Percentiles rank a stretch among this genome's conserved stretches.
Evolutionary conservation across 768 basidiomycete genomes (phyloP).

Genomic region (Suillus plorans): DNA sequence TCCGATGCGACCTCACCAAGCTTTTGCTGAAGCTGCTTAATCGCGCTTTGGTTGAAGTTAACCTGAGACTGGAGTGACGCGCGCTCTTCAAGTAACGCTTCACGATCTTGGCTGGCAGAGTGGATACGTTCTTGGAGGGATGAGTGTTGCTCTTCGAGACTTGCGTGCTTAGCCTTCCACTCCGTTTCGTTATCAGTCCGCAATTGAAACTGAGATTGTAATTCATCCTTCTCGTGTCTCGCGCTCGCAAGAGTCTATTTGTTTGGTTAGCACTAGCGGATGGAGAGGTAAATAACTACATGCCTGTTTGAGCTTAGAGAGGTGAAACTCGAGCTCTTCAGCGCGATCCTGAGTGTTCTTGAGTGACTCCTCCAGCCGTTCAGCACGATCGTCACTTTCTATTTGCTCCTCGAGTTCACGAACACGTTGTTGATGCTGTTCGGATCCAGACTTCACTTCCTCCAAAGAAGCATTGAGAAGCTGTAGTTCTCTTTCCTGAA

Average conservation of each 20-base stretch:
- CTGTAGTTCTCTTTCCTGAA: slow-evolving; percentile 75
- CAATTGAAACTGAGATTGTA: slow-evolving; percentile 48
- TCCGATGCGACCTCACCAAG: slow-evolving; percentile 56
- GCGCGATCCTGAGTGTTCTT: slow-evolving; percentile 80
- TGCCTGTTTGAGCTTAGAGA: slow-evolving; percentile 79
- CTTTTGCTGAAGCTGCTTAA: slow-evolving; percentile 58
- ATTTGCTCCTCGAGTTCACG: slow-evolving; percentile 81
- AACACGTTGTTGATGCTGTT: slow-evolving; percentile 54
- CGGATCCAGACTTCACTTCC: slow-evolving; percentile 53
- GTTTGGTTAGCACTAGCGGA: slow-evolving; percentile 2
- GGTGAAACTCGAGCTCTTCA: slow-evolving; percentile 80
- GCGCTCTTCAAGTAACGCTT: slow-evolving; percentile 49
- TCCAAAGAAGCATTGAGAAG: slow-evolving; percentile 51
- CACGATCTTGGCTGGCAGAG: slow-evolving; percentile 45
- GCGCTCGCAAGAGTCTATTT: slow-evolving; percentile 53
- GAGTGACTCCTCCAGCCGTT: slow-evolving; percentile 67
- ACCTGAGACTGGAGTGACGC: slow-evolving; percentile 48
- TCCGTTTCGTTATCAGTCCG: slow-evolving; percentile 44
- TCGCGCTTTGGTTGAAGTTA: slow-evolving; percentile 42
- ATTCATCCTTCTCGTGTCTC: slow-evolving; percentile 59
- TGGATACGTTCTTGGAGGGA: slow-evolving; percentile 43
- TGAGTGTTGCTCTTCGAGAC: slow-evolving; percentile 42
- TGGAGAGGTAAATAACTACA: slow-evolving; percentile 11
- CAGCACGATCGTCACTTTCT: slow-evolving; percentile 79
- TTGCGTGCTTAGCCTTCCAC: slow-evolving; percentile 47